Evolutionary conservation across 176 grass and related monocot species (phyloP).

Genomic region (Raddia guianensis): DNA sequence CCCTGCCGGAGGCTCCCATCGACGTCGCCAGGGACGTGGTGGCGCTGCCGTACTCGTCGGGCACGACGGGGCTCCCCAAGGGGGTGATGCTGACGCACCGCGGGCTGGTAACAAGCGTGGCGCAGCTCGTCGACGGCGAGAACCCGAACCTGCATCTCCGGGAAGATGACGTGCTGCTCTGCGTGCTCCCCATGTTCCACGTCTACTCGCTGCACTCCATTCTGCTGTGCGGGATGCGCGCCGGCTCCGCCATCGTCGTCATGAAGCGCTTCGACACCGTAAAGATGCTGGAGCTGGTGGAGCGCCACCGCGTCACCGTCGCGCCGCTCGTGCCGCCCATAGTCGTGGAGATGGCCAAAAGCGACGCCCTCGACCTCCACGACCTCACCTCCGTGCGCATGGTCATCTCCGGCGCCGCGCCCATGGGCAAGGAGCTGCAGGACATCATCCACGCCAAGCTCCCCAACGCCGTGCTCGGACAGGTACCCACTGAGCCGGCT

Average conservation of each 20-base stretch:
- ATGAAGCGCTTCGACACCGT: slow-evolving; percentile 72
- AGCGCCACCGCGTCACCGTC: slow-evolving; percentile 61
- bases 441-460: slow-evolving; percentile 64
- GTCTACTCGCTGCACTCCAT: slow-evolving; percentile 76
- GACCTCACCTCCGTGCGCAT: slow-evolving; percentile 76
- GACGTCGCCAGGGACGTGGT: slow-evolving; percentile 60
- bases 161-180: slow-evolving; percentile 57
- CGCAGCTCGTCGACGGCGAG: slow-evolving; percentile 65
- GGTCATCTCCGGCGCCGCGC: slow-evolving; percentile 77
- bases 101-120: slow-evolving; percentile 58
- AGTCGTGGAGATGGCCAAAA: slow-evolving; percentile 77
- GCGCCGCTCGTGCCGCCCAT: slow-evolving; percentile 75
- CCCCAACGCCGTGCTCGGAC: slow-evolving; percentile 57
- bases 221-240: slow-evolving; percentile 63
- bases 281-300: slow-evolving; percentile 55
- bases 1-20: slow-evolving; percentile 19
- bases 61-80: slow-evolving; percentile 88
- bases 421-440: slow-evolving; percentile 89
- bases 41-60: slow-evolving; percentile 86
- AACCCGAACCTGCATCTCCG: slow-evolving; percentile 48
- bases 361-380: slow-evolving; percentile 44
- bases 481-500: slow-evolving; percentile 41
- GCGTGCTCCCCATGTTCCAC: slow-evolving; percentile 96
- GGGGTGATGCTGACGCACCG: slow-evolving; percentile 84
- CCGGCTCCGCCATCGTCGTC: slow-evolving; percentile 63